phyloP scores from a whole-genome alignment of 2,329 filamentous ascomycete species.

The Pseudogymnoascus sp. region DNA sequence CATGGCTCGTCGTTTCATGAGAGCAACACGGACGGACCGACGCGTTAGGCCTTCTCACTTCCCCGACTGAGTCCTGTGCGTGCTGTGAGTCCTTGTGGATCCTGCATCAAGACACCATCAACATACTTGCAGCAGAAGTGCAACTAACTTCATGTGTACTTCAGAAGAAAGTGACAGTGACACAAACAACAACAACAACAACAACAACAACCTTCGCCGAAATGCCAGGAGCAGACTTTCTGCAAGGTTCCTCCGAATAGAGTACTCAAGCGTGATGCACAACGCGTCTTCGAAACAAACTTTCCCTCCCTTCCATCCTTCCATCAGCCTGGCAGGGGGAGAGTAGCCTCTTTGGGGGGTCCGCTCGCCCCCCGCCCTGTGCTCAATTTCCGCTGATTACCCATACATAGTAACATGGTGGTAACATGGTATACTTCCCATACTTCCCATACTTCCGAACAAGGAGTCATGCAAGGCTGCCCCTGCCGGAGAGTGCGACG shows the following conservation, averaged over 20 bases:
- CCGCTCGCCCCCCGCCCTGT: conserved; percentile 2
- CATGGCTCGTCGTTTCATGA: background rate
- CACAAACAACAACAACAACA: background rate
- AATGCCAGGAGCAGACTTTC: background rate
- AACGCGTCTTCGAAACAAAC: conserved; percentile 6
- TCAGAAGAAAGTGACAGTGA: background rate
- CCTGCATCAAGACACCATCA: background rate
- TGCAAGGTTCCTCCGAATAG: conserved; percentile 5
- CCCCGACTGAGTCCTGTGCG: no score
- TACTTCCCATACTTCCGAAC: background rate
- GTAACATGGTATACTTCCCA: background rate
- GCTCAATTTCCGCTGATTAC: conserved; percentile 7
- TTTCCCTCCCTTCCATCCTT: background rate
- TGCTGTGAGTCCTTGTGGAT: background rate
- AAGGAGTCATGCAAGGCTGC: background rate
- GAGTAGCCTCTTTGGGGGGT: background rate
- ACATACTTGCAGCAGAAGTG: background rate
- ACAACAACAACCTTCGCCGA: background rate
- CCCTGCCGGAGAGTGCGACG: background rate
- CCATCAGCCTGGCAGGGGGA: conserved; percentile 5
- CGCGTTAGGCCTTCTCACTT: background rate
- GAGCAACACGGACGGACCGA: background rate
- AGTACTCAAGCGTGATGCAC: background rate
- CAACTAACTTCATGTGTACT: background rate
- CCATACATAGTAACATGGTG: background rate